A percentile compares a stretch with the other conserved stretches of the same genome.
These are phyloP conservation scores for Daldinia vernicosa DNA, from an alignment of 495 filamentous ascomycete genomes.

Conservation along the genomic window DNA sequence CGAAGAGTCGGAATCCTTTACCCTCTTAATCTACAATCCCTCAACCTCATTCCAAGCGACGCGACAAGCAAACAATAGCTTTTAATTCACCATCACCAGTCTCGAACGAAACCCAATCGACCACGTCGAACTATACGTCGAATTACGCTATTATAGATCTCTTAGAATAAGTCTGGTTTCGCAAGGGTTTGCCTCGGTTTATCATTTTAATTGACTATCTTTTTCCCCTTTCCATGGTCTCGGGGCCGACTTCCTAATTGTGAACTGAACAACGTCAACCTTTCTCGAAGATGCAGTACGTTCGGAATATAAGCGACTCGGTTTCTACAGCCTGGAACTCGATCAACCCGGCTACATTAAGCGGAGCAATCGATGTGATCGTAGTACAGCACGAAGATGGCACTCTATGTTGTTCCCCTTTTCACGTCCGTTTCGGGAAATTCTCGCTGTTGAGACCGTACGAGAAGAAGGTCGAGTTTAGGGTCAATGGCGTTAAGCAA, in stretches of 20 bases:
- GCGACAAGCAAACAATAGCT: not conserved
- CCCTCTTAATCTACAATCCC: constrained; percentile 5
- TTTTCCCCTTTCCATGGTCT: constrained; percentile 20
- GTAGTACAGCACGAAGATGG: constrained; percentile 98
- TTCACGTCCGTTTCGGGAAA: constrained; percentile 99
- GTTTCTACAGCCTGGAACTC: constrained; percentile 99
- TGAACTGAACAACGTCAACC: not conserved
- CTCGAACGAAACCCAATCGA: not conserved
- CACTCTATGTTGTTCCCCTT: constrained; percentile 86
- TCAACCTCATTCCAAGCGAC: constrained; percentile 9
- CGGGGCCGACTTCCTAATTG: constrained; percentile 9
- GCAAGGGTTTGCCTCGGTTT: constrained; percentile 5
- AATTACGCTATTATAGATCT: not conserved
- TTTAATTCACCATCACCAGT: not conserved
- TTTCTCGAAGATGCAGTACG: constrained; percentile 84
- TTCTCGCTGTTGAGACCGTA: constrained; percentile 94
- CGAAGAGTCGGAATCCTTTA: constrained; percentile 26
- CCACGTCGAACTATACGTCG: constrained; percentile 5
- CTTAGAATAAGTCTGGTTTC: not conserved
- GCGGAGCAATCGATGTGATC: constrained; percentile 98
- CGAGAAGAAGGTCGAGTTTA: constrained; percentile 99
- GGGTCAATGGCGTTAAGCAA: constrained; percentile 90
- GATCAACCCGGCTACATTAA: constrained; percentile 96
- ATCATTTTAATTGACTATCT: constrained; percentile 5
- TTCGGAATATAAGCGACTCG: constrained; percentile 91